Base-by-base conservation (phyloP, 805 yeast genomes). In the Sungouiozyma ichnusensis region DNA sequence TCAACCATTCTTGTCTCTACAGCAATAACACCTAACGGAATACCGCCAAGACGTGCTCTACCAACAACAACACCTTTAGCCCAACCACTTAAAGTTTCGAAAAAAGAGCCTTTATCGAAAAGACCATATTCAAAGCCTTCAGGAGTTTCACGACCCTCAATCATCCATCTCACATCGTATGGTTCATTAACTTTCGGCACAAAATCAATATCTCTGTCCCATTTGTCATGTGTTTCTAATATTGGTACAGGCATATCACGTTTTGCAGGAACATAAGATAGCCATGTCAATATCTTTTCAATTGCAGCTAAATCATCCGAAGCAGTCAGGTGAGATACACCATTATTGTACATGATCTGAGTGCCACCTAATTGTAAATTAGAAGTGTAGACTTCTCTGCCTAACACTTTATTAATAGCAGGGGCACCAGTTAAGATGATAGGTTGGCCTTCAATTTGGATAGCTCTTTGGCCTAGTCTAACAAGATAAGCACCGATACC, bases 401-500 rank as follows among this genome's bases (percentile, higher is more conserved):
- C 99, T 51, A 92, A 73, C 53, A 94, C 71, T 67, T 94, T 92
- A 74, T 92, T 92, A 64, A 92, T 86, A 44, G 98, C 97, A 40
- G 96, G 97, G 44, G 98, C 98, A 75, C 99, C 99, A 43, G 99
- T 92, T 60, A 92, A 79, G 53, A 92, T 90, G 55, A 92, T 86
- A 43, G 99, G 98, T 68, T 92, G 97, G 35, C 98, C 98, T 65
- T 92, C 97, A 55, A 92, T 84, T 71, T 92, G 99, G 57, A 92
- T 88, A 35, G 97, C 94, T 73, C 99, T 83, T 74, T 92, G 97
- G 58, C 99, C 99, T 52, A 92, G 75, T 68, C 99, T 83, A 35
- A 92, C 98, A 62, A 92, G 74, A 63, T 92, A 92, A 37, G 99
- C 99, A 72, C 99, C 99, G 64, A 92, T 92, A 81, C 99, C 99